A percentile compares a stretch with the other conserved stretches of the same genome.
phyloP scores from a whole-genome alignment of 2,329 filamentous ascomycete genomes.

The Fusarium redolens region DNA sequence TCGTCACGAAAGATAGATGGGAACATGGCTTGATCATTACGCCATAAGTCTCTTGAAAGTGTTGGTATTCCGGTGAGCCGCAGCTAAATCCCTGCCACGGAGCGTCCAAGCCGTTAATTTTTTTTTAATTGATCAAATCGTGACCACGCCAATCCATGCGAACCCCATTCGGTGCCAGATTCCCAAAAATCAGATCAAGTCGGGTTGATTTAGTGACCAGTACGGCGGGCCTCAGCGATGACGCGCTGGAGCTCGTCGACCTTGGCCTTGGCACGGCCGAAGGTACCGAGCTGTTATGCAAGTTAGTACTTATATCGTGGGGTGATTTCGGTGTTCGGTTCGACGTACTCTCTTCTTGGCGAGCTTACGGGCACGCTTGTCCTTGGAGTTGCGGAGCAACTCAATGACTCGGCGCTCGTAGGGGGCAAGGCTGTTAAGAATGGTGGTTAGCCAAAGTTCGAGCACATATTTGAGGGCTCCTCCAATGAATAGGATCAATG shows the following conservation, averaged over 20 bases:
- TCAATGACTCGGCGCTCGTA: conserved; percentile 99
- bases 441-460: conserved; percentile 43
- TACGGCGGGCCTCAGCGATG: conserved; percentile 91
- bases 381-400: conserved; percentile 98
- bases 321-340: background rate
- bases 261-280: conserved; percentile 99
- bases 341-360: conserved; percentile 95
- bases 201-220: conserved; percentile 68
- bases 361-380: conserved; percentile 99
- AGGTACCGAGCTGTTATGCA: conserved; percentile 84
- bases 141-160: conserved; percentile 53
- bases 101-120: conserved; percentile 48
- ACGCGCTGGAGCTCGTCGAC: conserved; percentile 98
- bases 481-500: background rate
- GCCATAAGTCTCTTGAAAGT: conserved; percentile 44
- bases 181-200: conserved; percentile 43
- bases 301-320: conserved; percentile 40
- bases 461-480: background rate
- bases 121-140: conserved; percentile 48
- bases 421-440: conserved; percentile 75
- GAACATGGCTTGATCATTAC: conserved; percentile 39
- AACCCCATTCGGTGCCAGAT: conserved; percentile 45
- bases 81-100: conserved; percentile 48
- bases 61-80: conserved; percentile 52
- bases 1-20: conserved; percentile 4